Evolutionary conservation across 768 basidiomycete genomes (phyloP), one percentile per base, ranked within the genome.

Genomic region (Naganishia onofrii): DNA sequence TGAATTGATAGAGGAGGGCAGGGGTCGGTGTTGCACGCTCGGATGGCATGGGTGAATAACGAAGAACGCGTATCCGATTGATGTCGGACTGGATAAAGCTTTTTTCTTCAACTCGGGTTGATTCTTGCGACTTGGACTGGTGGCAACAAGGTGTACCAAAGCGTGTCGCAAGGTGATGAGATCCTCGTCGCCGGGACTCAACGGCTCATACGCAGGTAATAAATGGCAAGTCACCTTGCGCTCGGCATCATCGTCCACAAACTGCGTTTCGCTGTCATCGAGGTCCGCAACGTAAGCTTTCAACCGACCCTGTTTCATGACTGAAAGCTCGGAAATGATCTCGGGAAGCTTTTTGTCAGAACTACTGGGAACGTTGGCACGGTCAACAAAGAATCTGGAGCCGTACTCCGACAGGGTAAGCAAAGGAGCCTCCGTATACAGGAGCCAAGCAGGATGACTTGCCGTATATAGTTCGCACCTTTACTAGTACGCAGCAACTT

Each of bases 11-110:
- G 42, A 44, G 5, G 60, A 3, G 2, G 60, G 60, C 9, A 63
- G 23, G 7, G 23, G 29, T n/a, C 60, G 23, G 19, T 42, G 42
- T 42, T 42, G 36, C 10, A 2, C 19, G 34, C 34, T 46, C 42
- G 13, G 5, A 17, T 7, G 36, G 21, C 38, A 21, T 26, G 60
- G 26, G 23, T 44, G 60, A 7, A 63, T 23, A 12, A 63, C 23
- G 42, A 63, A 63, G 23, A 63, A 29, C 6, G 48, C 48, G 60
- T 63, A 63, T 36, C 29, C n/a, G 23, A 63, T 51, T 1, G 48
- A 51, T 8, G 48, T n/a, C 3, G 19, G n/a, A 21, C 21, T 36
- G 36, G 36, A 36, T 36, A 17, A 6, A 5, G 15, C 7, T 46
- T 51, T 51, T 23, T 26, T 26, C 21, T n/a, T n/a, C n/a, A 6